phyloP scores from a whole-genome alignment of 116 monocot species.

The Trichopus zeylanicus region DNA sequence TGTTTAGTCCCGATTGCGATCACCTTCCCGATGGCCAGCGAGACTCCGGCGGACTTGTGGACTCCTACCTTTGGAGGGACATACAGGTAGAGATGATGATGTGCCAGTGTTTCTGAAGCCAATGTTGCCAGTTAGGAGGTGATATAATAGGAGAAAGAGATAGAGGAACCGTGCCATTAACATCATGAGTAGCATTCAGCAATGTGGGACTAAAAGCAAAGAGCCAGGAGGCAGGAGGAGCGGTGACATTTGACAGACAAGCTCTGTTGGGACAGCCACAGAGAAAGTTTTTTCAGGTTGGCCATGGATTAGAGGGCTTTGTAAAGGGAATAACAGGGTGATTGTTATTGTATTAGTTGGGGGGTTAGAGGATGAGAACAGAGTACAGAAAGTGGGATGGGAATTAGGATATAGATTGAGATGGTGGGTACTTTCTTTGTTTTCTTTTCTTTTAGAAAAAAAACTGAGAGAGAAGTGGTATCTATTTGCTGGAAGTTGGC shows the following conservation, averaged over 20 bases:
- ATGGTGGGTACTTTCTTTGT: conserved; percentile 9
- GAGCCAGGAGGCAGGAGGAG: neutral
- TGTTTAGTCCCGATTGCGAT: conserved; percentile 70
- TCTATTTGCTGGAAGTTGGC: too few species aligned
- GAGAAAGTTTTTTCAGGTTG: conserved; percentile 24
- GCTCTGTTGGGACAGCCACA: conserved; percentile 28
- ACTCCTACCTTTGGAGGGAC: conserved; percentile 61
- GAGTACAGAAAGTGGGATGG: conserved; percentile 34
- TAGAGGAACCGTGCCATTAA: conserved; percentile 1
- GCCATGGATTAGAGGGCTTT: conserved; percentile 13
- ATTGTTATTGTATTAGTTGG: conserved; percentile 15
- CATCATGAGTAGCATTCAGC: conserved; percentile 1
- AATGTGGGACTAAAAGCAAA: neutral
- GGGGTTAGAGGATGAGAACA: conserved; percentile 24
- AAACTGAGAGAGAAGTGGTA: too few species aligned
- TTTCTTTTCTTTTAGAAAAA: conserved; percentile 15
- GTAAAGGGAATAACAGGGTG: conserved; percentile 11
- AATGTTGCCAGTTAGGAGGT: neutral
- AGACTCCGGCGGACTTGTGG: conserved; percentile 63
- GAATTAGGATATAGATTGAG: conserved; percentile 5
- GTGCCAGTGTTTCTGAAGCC: neutral
- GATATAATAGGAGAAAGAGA: conserved; percentile 1
- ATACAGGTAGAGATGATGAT: conserved; percentile 32
- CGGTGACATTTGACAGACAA: conserved; percentile 17
- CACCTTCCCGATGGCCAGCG: conserved; percentile 52